Base-by-base conservation (phyloP, 495 filamentous ascomycete genomes). In the Podospora bellae-mahoneyi region DNA sequence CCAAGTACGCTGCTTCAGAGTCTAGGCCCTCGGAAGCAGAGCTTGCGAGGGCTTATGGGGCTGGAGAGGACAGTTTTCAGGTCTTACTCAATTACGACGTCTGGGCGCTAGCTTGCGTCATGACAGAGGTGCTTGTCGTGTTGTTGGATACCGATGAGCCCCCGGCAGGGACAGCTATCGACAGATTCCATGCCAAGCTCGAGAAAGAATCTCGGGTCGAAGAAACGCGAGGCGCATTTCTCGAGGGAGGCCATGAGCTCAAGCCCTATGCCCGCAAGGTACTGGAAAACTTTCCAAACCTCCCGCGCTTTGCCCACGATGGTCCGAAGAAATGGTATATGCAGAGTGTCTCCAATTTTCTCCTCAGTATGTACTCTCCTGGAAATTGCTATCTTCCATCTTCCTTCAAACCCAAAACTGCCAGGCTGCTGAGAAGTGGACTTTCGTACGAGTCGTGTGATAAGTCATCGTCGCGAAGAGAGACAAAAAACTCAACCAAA, bases 41-140 rank as follows among this genome's bases (percentile, higher is more conserved):
- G 18, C 54, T 57, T 5, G 18, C 5, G 5, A 5, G 5, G 18
- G 54, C 54, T 5, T n/a, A n/a, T 23, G 54, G 18, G 18, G 18
- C 16, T 23, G 2, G 34, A 39, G 16, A 18, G 16, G 54, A 16
- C 5, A 18, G 54, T 5, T 23, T 9, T 57, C 16, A n/a, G 15
- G 54, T 57, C 5, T 18, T 57, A 16, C 54, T 57, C 0, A 57
- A 18, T 16, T 57, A 57, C 54, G 54, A 57, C 18, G 54, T 57
- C 54, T 57, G 54, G 54, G 54, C 54, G 54, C 54, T 57, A n/a
- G 54, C 54, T 57, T 57, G 54, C 19, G 54, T 57, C 54, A 57
- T 57, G 54, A 57, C 54, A 23, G 54, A 57, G 19, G 54, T 57
- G 1, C 19, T 57, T 18, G 54, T 57, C 19, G 54, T 57, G 16